Base-by-base conservation (phyloP, 2,329 filamentous ascomycete genomes). In the Botrytis aclada region DNA sequence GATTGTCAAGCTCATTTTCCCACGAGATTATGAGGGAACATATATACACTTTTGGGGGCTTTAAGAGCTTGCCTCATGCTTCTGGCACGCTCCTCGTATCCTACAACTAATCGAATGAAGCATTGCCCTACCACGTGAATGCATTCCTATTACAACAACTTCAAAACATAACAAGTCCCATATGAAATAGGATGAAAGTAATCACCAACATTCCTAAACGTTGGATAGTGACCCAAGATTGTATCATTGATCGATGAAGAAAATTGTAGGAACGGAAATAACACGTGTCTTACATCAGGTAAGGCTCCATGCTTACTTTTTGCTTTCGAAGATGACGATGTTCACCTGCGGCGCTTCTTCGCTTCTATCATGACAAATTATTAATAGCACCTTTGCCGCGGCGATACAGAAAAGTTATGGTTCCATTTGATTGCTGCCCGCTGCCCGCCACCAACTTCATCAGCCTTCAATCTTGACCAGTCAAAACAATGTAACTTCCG, bases 291-390 rank as follows among this genome's bases (percentile, higher is more conserved):
- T 41, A 62, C 18, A 45, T 70, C 56, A 62, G 56, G 67, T 29
- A 62, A 29, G 67, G 67, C 56, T 70, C 41, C 43, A 60, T 58
- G 67, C 67, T 70, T 70, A 70, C 41, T 70, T 29, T 61, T n/a
- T 39, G 7, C 12, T 43, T 43, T 29, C n/a, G 25, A n/a, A 20
- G 7, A 63, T 63, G 39, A 63, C 16, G 25, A 43, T 63, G 29
- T 16, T 63, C 39, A 20, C 39, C 29, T 63, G 37, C 56, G 34
- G 56, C 41, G 34, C 58, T 39, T 60, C 54, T 69, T 58, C 51
- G n/a, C 54, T 58, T 25, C 25, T 4, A 22, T 37, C 25, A 7
- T 14, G 16, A 12, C 9, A 25, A 39, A 20, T 45, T 61, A 69
- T 43, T 58, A 45, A 69, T 69, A 60, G 54, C 22, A 10, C n/a